Conservation (phyloP, 192 early-diverging fungal genomes). For the Dimargaris xerosporica region DNA sequence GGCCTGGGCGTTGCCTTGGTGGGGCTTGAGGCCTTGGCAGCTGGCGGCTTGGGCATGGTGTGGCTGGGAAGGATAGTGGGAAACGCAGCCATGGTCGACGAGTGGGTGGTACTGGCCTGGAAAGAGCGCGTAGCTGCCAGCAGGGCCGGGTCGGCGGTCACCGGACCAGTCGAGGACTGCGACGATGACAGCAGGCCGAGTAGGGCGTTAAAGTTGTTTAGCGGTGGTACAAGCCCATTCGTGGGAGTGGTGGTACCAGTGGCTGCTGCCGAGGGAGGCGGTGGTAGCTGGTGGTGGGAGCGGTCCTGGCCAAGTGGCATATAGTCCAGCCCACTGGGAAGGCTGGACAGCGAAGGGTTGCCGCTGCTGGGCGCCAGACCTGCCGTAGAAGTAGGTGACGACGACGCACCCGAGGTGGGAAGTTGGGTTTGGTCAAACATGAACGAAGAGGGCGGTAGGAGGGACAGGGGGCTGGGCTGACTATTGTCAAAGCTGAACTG, state of each 20-base stretch:
- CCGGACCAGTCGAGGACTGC: not conserved
- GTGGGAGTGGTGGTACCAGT: constrained; percentile 11
- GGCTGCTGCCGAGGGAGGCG: constrained; percentile 8
- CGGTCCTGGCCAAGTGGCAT: too few relatives aligned
- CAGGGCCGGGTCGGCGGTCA: too few relatives aligned
- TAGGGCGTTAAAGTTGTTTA: not conserved
- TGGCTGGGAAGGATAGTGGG: constrained; percentile 10
- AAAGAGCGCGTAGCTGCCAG: not conserved
- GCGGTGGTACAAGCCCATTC: not conserved
- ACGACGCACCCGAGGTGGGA: too few relatives aligned
- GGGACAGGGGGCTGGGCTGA: constrained; percentile 5
- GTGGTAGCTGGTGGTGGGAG: not conserved
- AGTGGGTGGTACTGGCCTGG: constrained; percentile 6
- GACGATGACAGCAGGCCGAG: not conserved
- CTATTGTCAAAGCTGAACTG: constrained; percentile 48
- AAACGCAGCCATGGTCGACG: constrained; percentile 11
- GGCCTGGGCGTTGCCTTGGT: too few relatives aligned
- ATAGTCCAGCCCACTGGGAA: too few relatives aligned
- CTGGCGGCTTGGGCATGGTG: not conserved
- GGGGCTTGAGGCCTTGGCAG: not conserved
- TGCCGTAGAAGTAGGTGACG: too few relatives aligned
- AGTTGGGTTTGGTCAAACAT: not conserved
- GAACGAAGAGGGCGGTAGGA: not conserved
- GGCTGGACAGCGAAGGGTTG: not conserved
- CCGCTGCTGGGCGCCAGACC: not conserved